Evolutionary conservation across 140 eudicot species (phyloP), one percentile per base, ranked within the genome.

Genomic region (Anethum foeniculum): DNA sequence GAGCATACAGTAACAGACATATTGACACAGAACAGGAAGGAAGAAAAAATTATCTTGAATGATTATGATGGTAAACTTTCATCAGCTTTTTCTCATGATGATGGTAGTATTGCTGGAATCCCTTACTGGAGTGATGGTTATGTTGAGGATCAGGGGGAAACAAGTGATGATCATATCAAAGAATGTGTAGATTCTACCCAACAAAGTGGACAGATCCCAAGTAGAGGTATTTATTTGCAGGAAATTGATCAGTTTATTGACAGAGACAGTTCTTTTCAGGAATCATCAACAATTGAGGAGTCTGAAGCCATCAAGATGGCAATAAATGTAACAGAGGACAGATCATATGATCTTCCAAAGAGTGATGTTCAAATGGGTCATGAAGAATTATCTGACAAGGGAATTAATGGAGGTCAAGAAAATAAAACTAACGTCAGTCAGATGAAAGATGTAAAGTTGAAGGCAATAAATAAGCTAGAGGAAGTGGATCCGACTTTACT

Each of bases 1-100:
- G 91, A 88, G 77, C 84, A 62, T 30, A 34, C 85, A 49, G 52
- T 71, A 30, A 71, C 49, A 48, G 85, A 84, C 48, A 72, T 47
- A n/a, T 49, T 72, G 9, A 67, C 25, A 79, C 74, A 21, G 51
- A 79, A 81, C 28, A 46, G 82, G 81, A 75, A 84, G 23, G 73
- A 74, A 32, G 79, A 54, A 25, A 62, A 76, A 44, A 32, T 48
- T 3, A 43, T 76, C 76, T 38, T 43, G 48, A 81, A 15, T 54
- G 79, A 54, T 11, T 72, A 41, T 84, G 84, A 62, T 65, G 52
- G 65, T 38, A 58, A 30, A 47, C 74, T 78, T 79, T 58, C n/a
- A 46, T 71, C 41, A 9, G 34, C 84, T 79, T 15, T 30, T 79
- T 67, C 46, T 75, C 38, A 64, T 6, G 81, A 41, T 68, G 79